A percentile compares a stretch with the other conserved stretches of the same genome.
These are phyloP conservation scores for Boehmeria nivea DNA, from an alignment of 306 rosid species.

Conservation along the genomic window DNA sequence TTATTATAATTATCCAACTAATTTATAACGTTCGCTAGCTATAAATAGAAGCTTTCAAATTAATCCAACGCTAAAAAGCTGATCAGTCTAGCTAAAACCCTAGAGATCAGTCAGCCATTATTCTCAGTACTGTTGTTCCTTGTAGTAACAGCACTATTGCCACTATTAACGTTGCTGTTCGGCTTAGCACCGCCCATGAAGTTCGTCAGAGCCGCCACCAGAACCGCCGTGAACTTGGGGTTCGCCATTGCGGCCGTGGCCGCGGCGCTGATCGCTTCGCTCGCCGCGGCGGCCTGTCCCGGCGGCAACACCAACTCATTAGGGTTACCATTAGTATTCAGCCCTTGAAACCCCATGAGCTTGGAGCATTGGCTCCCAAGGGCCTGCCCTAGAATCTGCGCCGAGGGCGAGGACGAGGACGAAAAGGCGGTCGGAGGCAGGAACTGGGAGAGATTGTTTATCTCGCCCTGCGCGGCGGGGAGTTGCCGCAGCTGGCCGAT, in stretches of 20 bases:
- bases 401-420: constrained; percentile 1
- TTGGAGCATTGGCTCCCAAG: constrained; percentile 2
- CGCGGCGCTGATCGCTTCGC: constrained; percentile 45
- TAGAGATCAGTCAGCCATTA: too few relatives aligned
- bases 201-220: constrained; percentile 54
- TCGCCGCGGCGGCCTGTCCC: constrained; percentile 25
- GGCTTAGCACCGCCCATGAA: constrained; percentile 36
- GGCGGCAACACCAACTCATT: neutral
- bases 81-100: too few relatives aligned
- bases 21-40: too few relatives aligned
- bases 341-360: constrained; percentile 24
- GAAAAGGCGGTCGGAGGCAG: constrained; percentile 10
- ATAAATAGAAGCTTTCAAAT: too few relatives aligned
- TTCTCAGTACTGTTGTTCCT: neutral
- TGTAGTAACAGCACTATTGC: constrained; percentile 9
- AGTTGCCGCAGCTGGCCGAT: neutral
- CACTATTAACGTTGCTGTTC: constrained; percentile 12
- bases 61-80: too few relatives aligned
- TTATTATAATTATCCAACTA: too few relatives aligned
- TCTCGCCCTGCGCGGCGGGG: neutral
- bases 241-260: constrained; percentile 54
- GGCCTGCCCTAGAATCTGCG: constrained; percentile 21
- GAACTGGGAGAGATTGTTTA: neutral
- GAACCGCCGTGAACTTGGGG: constrained; percentile 56
- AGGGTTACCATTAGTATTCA: constrained; percentile 1